Percentiles rank a stretch among this genome's conserved stretches.
These are phyloP conservation scores for Parafenestella ontariensis DNA, from an alignment of 2,329 filamentous ascomycete genomes.

Conservation along the genomic window DNA sequence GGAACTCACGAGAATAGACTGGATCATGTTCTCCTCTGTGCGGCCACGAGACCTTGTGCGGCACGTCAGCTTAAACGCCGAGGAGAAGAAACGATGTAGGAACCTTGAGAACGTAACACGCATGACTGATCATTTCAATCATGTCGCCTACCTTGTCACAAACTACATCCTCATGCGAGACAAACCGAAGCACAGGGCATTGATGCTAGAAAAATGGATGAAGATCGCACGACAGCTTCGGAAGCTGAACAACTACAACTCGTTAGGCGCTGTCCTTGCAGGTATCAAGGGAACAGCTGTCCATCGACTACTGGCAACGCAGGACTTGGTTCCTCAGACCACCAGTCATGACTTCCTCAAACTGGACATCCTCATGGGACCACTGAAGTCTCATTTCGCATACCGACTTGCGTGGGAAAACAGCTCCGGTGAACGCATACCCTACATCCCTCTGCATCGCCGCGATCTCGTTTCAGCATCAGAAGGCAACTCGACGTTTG, in stretches of 20 bases:
- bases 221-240: conserved; percentile 82
- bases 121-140: conserved; percentile 84
- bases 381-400: conserved; percentile 88
- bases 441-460: conserved; percentile 88
- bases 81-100: conserved; percentile 76
- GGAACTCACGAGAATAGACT: conserved; percentile 94
- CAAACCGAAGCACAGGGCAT: conserved; percentile 92
- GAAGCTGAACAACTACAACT: conserved; percentile 96
- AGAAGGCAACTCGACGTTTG: conserved; percentile 88
- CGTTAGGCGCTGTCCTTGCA: conserved; percentile 89
- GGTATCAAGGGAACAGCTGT: conserved; percentile 90
- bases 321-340: conserved; percentile 73
- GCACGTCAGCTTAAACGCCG: conserved; percentile 78
- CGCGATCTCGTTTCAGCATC: conserved; percentile 91
- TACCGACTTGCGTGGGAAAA: conserved; percentile 99
- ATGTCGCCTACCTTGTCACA: conserved; percentile 63
- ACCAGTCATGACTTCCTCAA: conserved; percentile 86
- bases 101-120: conserved; percentile 87
- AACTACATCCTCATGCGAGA: conserved; percentile 77
- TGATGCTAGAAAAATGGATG: conserved; percentile 96
- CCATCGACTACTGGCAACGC: conserved; percentile 80
- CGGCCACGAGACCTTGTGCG: conserved; percentile 91
- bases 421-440: conserved; percentile 85
- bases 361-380: conserved; percentile 89
- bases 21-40: conserved; percentile 97